These are phyloP conservation scores for Drechmeria coniospora DNA, from an alignment of 2,329 filamentous ascomycete genomes.

Conservation along the genomic window DNA sequence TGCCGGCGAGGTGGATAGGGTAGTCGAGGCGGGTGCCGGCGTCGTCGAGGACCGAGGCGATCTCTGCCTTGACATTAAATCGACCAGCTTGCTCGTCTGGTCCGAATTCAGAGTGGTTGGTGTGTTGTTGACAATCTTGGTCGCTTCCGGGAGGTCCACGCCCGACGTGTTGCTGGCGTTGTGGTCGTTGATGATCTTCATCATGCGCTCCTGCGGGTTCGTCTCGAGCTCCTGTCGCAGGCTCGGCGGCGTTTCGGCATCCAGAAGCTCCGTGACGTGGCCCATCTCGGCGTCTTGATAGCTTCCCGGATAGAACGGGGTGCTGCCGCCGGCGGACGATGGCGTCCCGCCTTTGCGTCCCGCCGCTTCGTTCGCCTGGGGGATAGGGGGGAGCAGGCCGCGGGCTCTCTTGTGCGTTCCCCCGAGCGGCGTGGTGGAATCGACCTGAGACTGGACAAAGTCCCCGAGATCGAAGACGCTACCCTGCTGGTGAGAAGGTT, in stretches of 20 bases:
- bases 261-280: conserved; percentile 45
- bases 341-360: conserved; percentile 14
- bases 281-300: conserved; percentile 30
- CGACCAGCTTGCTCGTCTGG: conserved; percentile 42
- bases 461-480: conserved; percentile 48
- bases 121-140: conserved; percentile 35
- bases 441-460: conserved; percentile 32
- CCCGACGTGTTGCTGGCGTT: conserved; percentile 36
- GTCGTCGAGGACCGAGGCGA: conserved; percentile 11
- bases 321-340: conserved; percentile 15
- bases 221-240: conserved; percentile 40
- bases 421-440: conserved; percentile 20
- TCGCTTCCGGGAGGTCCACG: conserved; percentile 36
- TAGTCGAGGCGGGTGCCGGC: conserved; percentile 8
- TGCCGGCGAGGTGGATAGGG: neutral
- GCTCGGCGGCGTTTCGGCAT: conserved; percentile 34
- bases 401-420: conserved; percentile 34
- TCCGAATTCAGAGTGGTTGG: conserved; percentile 39
- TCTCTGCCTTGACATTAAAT: conserved; percentile 38
- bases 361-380: conserved; percentile 16
- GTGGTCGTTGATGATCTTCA: conserved; percentile 50
- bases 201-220: conserved; percentile 46
- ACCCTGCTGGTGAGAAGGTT: conserved; percentile 28
- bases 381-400: conserved; percentile 39
- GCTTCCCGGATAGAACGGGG: conserved; percentile 10